These are phyloP conservation scores for Ulota crispa DNA, from an alignment of 225 moss, liverwort and hornwort species.

Conservation along the genomic window DNA sequence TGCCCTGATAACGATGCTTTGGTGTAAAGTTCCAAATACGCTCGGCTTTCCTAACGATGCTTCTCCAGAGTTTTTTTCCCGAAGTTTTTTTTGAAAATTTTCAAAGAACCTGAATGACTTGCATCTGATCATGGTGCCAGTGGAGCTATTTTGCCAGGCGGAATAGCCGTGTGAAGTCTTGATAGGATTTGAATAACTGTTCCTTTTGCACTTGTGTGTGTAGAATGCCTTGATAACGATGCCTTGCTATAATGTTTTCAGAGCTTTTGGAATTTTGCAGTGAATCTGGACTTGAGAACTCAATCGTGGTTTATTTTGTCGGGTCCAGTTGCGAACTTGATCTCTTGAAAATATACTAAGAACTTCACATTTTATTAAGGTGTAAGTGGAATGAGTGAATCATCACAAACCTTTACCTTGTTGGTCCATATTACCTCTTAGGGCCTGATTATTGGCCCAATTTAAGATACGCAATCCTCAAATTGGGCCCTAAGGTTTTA, in stretches of 20 bases:
- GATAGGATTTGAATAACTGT: neutral
- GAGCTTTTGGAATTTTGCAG: neutral
- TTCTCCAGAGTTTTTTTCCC: too few relatives aligned
- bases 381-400: neutral
- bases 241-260: neutral
- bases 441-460: neutral
- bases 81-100: neutral
- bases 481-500: too few relatives aligned
- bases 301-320: neutral
- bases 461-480: too few relatives aligned
- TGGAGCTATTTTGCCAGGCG: neutral
- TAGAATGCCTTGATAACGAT: neutral
- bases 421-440: neutral
- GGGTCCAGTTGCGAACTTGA: neutral
- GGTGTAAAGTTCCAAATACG: too few relatives aligned
- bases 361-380: neutral
- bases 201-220: neutral
- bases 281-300: slow-evolving; percentile 4
- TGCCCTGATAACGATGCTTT: neutral
- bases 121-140: neutral
- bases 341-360: neutral
- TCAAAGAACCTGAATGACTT: neutral
- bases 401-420: neutral
- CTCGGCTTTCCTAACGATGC: too few relatives aligned
- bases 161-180: slow-evolving; percentile 8